Conservation (phyloP, 495 filamentous ascomycete genomes). For the Lasiosphaeria ovina region DNA sequence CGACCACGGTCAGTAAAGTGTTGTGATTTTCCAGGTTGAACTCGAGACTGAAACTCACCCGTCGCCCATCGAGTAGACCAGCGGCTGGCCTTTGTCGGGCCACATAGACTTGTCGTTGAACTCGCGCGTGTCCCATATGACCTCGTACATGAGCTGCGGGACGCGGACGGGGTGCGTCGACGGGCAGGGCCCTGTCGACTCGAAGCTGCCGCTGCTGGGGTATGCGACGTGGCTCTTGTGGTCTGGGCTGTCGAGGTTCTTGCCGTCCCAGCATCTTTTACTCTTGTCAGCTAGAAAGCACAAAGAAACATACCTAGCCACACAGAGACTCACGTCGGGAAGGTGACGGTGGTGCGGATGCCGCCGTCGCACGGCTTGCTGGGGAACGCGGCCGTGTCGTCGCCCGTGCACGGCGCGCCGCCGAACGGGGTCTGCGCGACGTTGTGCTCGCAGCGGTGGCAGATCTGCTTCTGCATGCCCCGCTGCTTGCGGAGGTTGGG, state of each 20-base stretch:
- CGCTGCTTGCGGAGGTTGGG: constrained; percentile 25
- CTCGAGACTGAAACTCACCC: constrained; percentile 36
- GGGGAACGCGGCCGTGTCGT: constrained; percentile 46
- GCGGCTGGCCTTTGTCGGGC: constrained; percentile 44
- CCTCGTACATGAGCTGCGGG: constrained; percentile 51
- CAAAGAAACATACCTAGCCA: too few relatives aligned
- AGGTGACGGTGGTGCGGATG: constrained; percentile 49
- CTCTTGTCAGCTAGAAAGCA: too few relatives aligned
- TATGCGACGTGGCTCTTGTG: constrained; percentile 51
- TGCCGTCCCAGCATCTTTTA: constrained; percentile 50
- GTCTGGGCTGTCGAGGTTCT: constrained; percentile 51
- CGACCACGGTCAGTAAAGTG: not conserved
- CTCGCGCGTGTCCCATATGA: constrained; percentile 45
- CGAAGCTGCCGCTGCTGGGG: constrained; percentile 39
- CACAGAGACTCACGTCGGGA: constrained; percentile 38
- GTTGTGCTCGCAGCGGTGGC: constrained; percentile 50
- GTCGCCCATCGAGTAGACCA: constrained; percentile 51
- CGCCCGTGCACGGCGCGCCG: constrained; percentile 51
- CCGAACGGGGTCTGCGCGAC: constrained; percentile 49
- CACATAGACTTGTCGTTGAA: constrained; percentile 46
- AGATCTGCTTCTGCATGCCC: constrained; percentile 42
- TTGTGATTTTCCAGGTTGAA: constrained; percentile 46
- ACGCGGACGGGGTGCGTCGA: constrained; percentile 42
- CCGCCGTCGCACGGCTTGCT: constrained; percentile 43
- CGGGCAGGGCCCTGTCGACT: constrained; percentile 41